Base-by-base conservation (phyloP, 257 asterid genomes). In the Scutellaria minor region DNA sequence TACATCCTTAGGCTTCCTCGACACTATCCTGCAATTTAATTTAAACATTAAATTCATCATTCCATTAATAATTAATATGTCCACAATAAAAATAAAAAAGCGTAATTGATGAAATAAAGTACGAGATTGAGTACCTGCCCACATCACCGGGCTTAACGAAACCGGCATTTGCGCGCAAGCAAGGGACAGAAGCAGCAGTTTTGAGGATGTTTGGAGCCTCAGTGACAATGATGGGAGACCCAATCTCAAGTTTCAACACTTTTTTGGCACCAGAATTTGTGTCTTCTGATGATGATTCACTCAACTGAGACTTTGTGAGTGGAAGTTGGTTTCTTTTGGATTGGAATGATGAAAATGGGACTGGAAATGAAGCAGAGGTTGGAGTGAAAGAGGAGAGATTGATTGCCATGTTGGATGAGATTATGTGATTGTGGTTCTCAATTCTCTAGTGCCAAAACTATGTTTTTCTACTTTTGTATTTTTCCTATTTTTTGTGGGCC, bases 1-100 rank as follows among this genome's bases (percentile, higher is more conserved):
- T 11, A 88, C 96, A 74, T 92, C 96, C 85, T 75, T 92, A 1
- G 98, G 98, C 75, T 92, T 92, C 70, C 98, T 88, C 42, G 98
- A 86, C 13, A 90, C 87, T 37, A 90, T 86, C 86, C 97, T 89
- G 90, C 76, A 78, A 41, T 9, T 9, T 46, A 4, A 46, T 46
- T 46, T 4, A 46, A 8, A 4, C 58, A 53, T 14, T 6, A 31
- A 52, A 45, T 44, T 57, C 57, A 70, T 37, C 37, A 44, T 15
- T 62, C 11, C 64, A 31, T 11, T 18, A 18, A 18, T 18, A 18
- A 18, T 18, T 18, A 18, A 18, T 18, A 18, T 18, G 18, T 18
- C 18, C 18, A 18, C 18, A 18, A 18, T 18, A 18, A 18, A 53
- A 3, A 18, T 6, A 9, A 1, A 9, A 45, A 1, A 7, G 0